Base-by-base conservation (phyloP, 805 yeast genomes). In the Candida sanyiensis region DNA sequence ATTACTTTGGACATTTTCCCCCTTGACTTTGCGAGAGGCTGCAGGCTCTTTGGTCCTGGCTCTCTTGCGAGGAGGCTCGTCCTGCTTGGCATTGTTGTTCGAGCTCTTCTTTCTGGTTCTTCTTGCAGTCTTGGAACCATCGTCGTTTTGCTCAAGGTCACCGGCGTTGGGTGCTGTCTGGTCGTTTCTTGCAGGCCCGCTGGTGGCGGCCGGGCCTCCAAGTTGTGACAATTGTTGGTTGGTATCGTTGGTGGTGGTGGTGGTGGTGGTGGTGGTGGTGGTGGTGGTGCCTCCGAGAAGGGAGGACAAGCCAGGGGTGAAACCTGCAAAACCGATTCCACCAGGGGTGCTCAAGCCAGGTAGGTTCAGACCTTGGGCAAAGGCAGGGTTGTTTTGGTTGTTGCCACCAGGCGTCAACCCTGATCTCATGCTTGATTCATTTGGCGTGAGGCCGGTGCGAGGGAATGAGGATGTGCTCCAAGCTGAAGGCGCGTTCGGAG, bases 401-500 rank as follows among this genome's bases (percentile, higher is more conserved):
- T 29, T 32, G 8, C 66, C 70, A 2, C 79, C 84, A 0, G 89
- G 89, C 0, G 89, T 80, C 20, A 81, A 56, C 0, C 93, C 90
- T 0, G 84, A 67, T 47, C 95, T 68, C 35, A 85, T 48, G 35
- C 77, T 72, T 5, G 86, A 74, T 54, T 84, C 94, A 57, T 79
- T 83, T 3, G 93, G 93, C 0, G 88, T 80, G 33, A 85, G 63
- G 0, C 87, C 90, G 0, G 84, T 59, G 40, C 64, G 56, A 22
- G 64, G 57, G 35, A 61, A 49, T 28, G 45, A 51, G 1, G 43
- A 19, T 5, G 50, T 13, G 19, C 45, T 44, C 57, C 57, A 55
- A 4, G 47, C 26, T 3, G 52, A 45, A 11, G 50, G 53, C 5
- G 47, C 50, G 30, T 46, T 49, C 17, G 59, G 59, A 12, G 58